A percentile compares a stretch with the other conserved stretches of the same genome.
Conservation (phyloP, 768 basidiomycete species). For the Suillus variegatus region DNA sequence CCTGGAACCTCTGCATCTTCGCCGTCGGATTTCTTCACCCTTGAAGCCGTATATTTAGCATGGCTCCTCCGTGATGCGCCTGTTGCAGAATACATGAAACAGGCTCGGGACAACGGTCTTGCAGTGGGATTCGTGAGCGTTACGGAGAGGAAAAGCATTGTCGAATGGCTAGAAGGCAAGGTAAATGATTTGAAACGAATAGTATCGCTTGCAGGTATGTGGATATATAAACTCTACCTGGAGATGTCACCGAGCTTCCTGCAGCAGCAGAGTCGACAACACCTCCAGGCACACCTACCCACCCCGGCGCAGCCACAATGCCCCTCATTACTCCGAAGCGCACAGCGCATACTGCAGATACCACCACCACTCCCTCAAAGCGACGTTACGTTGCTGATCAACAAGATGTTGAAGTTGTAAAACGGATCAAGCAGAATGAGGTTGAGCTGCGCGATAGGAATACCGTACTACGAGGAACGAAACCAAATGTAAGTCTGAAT, state of each 20-base stretch:
- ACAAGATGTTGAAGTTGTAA: slow-evolving; percentile 82
- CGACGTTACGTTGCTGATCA: slow-evolving; percentile 77
- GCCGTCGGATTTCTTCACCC: slow-evolving; percentile 61
- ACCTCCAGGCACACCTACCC: slow-evolving; percentile 58
- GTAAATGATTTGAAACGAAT: slow-evolving; percentile 28
- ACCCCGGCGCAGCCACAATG: slow-evolving; percentile 15
- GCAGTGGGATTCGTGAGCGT: slow-evolving; percentile 79
- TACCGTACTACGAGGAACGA: slow-evolving; percentile 79
- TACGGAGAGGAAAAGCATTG: slow-evolving; percentile 82
- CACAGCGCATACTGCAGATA: slow-evolving; percentile 25
- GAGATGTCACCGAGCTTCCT: neutral
- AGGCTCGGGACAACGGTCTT: slow-evolving; percentile 74
- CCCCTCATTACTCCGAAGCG: slow-evolving; percentile 27
- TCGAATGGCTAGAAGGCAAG: slow-evolving; percentile 81
- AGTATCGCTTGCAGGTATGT: slow-evolving; percentile 24
- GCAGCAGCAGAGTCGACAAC: slow-evolving; percentile 53
- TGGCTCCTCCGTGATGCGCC: slow-evolving; percentile 75
- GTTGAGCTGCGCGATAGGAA: slow-evolving; percentile 83
- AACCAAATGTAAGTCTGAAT: slow-evolving; percentile 67
- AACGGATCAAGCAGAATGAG: slow-evolving; percentile 73
- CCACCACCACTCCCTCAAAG: slow-evolving; percentile 56
- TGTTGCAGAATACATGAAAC: slow-evolving; percentile 87
- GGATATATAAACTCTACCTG: neutral
- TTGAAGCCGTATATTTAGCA: slow-evolving; percentile 84
- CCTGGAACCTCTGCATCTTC: slow-evolving; percentile 44